Conservation (phyloP, 441 rosid genomes). For the Mallotus repandus region DNA sequence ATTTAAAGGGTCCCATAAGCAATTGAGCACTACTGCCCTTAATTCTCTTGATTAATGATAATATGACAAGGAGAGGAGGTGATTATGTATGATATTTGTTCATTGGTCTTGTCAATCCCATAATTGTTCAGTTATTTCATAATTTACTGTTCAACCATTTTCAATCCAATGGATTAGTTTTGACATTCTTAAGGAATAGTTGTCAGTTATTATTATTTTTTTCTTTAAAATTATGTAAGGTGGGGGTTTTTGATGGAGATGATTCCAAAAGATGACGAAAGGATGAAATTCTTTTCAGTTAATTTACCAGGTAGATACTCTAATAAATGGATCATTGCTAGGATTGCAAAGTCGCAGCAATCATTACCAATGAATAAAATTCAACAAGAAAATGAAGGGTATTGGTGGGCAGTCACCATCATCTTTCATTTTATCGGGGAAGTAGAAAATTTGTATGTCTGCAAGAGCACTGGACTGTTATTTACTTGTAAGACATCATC, state of each 20-base stretch:
- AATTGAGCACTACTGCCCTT: background rate
- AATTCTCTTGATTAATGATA: constrained; percentile 1
- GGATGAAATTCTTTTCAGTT: background rate
- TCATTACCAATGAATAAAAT: constrained; percentile 19
- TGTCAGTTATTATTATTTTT: no score
- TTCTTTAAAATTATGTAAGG: background rate
- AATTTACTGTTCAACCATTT: no score
- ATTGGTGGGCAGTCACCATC: constrained; percentile 31
- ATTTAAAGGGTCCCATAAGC: constrained; percentile 6
- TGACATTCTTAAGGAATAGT: no score
- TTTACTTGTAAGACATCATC: background rate
- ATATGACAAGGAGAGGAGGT: background rate
- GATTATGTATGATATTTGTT: background rate
- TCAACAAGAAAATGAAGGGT: background rate
- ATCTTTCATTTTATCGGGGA: constrained; percentile 4
- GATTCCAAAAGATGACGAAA: background rate
- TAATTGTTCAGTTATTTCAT: no score
- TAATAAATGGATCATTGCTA: background rate
- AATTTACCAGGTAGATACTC: background rate
- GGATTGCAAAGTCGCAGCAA: constrained; percentile 22
- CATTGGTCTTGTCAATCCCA: no score
- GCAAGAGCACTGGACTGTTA: background rate
- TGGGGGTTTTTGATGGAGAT: constrained; percentile 4
- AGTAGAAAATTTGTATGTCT: background rate
- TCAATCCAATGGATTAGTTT: no score